Evolutionary conservation across 2,329 filamentous ascomycete species (phyloP), one percentile per base, ranked within the genome.

Genomic region (Leptographium wingfieldii): DNA sequence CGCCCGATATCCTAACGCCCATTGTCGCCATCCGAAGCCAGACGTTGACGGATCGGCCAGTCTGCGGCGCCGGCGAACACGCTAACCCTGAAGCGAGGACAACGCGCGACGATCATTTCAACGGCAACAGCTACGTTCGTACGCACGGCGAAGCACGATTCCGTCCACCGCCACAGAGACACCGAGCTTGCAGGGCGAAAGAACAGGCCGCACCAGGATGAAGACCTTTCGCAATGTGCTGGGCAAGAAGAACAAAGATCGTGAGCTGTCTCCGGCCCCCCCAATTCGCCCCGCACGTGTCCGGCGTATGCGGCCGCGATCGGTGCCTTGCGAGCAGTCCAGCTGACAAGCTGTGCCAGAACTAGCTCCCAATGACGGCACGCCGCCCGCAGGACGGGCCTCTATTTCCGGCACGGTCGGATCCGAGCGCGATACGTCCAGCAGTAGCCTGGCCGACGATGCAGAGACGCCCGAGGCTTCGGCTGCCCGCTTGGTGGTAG

Each of bases 191-290:
- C n/a, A 16, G 31, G 12, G 31, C 38, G 3, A n/a, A 14, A 49
- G 16, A 51, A 7, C n/a, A 3, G 48, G 27, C 25, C 7, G 22
- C 35, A 7, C 10, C 27, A 57, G 10, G 19, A 65, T 65, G 63
- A 65, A 65, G 61, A 55, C 48, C 35, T 62, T 65, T 19, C 62
- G 63, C 22, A 53, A 56, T 38, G 57, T 58, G 33, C 55, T 63
- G 16, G 55, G 55, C 48, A 62, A 59, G 48, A 59, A 59, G 60
- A 19, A 29, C 46, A 27, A 48, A 35, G 51, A 56, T n/a, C 19
- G 62, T 62, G 40, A 55, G 62, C 53, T 1, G 19, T 10, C 14
- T 55, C 16, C 7, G 19, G 19, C 12, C 14, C 10, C 3, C 19
- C 7, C n/a, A n/a, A 46, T 46, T 12, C 40, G 40, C 40, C 40